Conservation (phyloP, 2,329 filamentous ascomycete genomes). For the Achaetomium macrosporum region DNA sequence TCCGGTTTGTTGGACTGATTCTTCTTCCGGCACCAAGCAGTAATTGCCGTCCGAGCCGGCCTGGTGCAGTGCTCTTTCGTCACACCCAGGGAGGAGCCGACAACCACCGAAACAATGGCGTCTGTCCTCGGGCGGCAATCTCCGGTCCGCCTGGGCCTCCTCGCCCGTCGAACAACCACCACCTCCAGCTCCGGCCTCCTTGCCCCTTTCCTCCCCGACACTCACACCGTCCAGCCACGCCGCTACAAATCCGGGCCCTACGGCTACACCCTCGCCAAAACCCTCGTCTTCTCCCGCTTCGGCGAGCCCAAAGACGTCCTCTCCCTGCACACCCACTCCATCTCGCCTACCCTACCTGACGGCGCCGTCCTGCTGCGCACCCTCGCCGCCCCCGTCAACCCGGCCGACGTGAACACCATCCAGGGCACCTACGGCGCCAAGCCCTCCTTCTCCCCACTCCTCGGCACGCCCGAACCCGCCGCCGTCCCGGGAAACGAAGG, state of each 20-base stretch:
- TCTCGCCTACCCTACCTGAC: conserved; percentile 64
- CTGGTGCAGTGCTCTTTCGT: not conserved
- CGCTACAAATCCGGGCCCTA: conserved; percentile 58
- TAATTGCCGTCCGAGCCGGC: not conserved
- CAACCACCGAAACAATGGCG: not conserved
- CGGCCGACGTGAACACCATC: conserved; percentile 95
- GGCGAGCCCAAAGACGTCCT: conserved; percentile 70
- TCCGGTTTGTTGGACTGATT: no score
- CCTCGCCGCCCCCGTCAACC: conserved; percentile 89
- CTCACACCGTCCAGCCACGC: conserved; percentile 17
- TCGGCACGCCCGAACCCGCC: conserved; percentile 71
- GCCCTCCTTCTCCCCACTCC: conserved; percentile 61
- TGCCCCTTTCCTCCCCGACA: conserved; percentile 17
- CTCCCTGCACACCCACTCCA: conserved; percentile 66
- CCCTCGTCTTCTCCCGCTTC: conserved; percentile 68
- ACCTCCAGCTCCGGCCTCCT: not conserved
- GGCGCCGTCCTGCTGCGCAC: conserved; percentile 70
- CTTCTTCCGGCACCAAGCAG: no score
- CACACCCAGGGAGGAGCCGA: no score
- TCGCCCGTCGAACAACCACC: not conserved
- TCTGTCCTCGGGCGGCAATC: conserved; percentile 1
- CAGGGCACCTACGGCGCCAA: conserved; percentile 92
- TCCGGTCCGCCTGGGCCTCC: conserved; percentile 2
- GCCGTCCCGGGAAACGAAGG: conserved; percentile 87
- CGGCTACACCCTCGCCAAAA: conserved; percentile 79